These are phyloP conservation scores for Penicillium sp. DNA, from an alignment of 2,329 filamentous ascomycete species.

Conservation along the genomic window DNA sequence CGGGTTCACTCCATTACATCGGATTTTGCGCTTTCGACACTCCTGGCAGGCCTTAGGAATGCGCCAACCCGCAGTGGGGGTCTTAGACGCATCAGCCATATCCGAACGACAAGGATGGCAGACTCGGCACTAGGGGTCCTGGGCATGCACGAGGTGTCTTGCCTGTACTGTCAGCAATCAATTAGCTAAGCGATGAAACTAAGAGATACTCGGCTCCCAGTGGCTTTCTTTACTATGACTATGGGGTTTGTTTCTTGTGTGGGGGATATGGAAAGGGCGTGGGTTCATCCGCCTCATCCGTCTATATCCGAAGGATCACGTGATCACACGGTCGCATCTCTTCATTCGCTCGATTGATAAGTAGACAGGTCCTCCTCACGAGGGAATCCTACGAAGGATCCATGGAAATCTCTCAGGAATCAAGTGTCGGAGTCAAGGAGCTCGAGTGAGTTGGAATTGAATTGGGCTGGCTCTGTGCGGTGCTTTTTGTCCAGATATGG, in stretches of 20 bases:
- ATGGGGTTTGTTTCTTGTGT: not conserved
- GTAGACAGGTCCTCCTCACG: too few relatives aligned
- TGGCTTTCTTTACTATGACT: conserved; percentile 9
- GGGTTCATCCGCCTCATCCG: conserved; percentile 21
- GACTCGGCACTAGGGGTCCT: not conserved
- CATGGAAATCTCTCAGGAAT: not conserved
- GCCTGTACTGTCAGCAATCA: not conserved
- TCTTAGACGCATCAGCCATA: conserved; percentile 36
- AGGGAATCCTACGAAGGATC: too few relatives aligned
- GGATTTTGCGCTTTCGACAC: conserved; percentile 50
- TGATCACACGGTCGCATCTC: not conserved
- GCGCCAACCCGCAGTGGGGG: conserved; percentile 38
- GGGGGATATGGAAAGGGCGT: not conserved
- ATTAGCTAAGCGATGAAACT: not conserved
- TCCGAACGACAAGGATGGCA: conserved; percentile 7
- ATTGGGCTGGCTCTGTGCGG: too few relatives aligned
- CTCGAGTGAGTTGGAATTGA: not conserved
- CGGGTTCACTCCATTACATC: conserved; percentile 48
- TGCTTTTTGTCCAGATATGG: too few relatives aligned
- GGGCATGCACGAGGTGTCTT: not conserved
- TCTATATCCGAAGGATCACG: conserved; percentile 31
- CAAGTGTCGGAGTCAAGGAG: not conserved
- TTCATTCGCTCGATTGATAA: not conserved
- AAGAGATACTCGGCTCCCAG: not conserved
- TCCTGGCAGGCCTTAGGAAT: conserved; percentile 50